These are phyloP conservation scores for Erysimum pusillum DNA, from an alignment of 441 rosid genomes.

Conservation along the genomic window DNA sequence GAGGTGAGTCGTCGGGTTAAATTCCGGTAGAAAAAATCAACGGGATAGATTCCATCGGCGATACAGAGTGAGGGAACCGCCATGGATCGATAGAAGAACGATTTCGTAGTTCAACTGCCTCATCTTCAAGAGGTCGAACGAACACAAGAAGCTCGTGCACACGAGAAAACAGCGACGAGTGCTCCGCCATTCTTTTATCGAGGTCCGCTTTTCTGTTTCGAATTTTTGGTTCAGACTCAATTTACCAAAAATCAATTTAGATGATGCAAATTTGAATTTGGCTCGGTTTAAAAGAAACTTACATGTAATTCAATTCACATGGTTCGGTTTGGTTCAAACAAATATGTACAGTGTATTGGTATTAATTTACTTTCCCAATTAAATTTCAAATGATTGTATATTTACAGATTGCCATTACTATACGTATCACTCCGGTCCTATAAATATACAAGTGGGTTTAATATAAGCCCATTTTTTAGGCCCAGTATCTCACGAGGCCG, in stretches of 20 bases:
- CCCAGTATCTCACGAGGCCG: neutral
- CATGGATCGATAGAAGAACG: conserved; percentile 31
- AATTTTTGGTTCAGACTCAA: conserved; percentile 3
- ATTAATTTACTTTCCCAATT: neutral
- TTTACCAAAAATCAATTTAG: neutral
- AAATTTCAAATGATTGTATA: no score
- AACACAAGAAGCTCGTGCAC: conserved; percentile 33
- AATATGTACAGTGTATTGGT: no score
- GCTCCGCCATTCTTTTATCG: conserved; percentile 21
- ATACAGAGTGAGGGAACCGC: conserved; percentile 33
- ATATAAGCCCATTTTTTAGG: neutral
- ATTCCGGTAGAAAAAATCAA: neutral
- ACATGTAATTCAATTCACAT: neutral
- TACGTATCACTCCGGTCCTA: neutral
- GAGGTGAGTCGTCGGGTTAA: conserved; percentile 24
- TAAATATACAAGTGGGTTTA: neutral
- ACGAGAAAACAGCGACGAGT: conserved; percentile 37
- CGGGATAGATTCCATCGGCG: conserved; percentile 33
- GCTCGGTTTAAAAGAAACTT: neutral
- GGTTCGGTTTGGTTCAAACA: neutral
- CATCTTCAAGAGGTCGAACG: conserved; percentile 22
- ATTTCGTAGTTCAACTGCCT: conserved; percentile 18
- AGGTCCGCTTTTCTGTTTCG: conserved; percentile 20
- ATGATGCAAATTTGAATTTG: neutral
- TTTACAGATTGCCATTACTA: neutral